Base-by-base conservation (phyloP, 2,329 filamentous ascomycete species). In the Stromatinia cepivora region DNA sequence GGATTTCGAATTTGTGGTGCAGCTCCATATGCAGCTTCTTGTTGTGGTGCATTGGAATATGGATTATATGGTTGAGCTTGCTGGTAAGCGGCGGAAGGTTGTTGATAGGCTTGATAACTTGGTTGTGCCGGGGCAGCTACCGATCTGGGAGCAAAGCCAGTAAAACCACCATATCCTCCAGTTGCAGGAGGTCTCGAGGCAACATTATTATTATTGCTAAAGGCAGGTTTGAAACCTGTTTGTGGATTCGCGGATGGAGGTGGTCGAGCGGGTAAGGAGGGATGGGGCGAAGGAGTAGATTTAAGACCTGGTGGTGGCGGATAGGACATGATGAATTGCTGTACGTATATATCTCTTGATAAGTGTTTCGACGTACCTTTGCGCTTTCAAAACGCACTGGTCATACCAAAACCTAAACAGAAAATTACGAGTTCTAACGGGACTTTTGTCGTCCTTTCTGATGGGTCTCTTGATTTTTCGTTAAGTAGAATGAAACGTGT, bases 261-360 rank as follows among this genome's bases (percentile, higher is more conserved):
- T 71, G 92, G 92, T 75, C 91, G 90, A 72, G 92, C 88, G 73
- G 92, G 92, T 52, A 96, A 90, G 75, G 90, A 92, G 57, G 87
- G 85, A 76, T 87, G 82, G 46, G 81, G 76, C 75, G 80, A 73
- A 70, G 79, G 74, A 76, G 82, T 76, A 77, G 80, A 75, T 79
- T 72, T 79, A 80, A 87, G 82, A 87, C 91, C 91, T 92, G 92
- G 90, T 90, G 91, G 90, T 79, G 90, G 90, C 82, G 91, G 90
- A 86, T 92, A 92, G 82, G 91, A 90, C 92, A 94, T 94, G 86
- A 88, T 89, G 86, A 88, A 88, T 76, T 75, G 73, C 74, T 77
- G 75, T 73, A 72, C 76, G 74, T 75, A 72, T 73, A 70, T 71
- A 72, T 73, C 73, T 75, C 48, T 67, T 67, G 56, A 62, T 75